Evolutionary conservation across 768 basidiomycete genomes (phyloP).

Genomic region (Panaeolus papilionaceus): DNA sequence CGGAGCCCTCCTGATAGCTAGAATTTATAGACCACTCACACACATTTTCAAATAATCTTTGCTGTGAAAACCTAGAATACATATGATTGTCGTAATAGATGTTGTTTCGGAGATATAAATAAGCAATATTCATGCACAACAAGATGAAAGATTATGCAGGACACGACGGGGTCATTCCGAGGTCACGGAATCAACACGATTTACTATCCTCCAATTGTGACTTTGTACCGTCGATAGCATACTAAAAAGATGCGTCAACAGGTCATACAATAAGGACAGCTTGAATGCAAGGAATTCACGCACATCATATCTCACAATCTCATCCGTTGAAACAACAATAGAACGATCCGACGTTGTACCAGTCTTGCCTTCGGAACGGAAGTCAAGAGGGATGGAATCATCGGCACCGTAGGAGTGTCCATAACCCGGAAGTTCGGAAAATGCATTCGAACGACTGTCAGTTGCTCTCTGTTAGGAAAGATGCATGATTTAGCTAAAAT

Average conservation of each 20-base stretch:
- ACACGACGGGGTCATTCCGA: neutral
- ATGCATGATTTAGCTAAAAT: neutral
- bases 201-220: neutral
- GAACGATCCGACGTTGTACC: neutral
- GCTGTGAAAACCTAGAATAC: neutral
- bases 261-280: too few species aligned
- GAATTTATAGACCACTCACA: neutral
- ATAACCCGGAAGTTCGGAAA: neutral
- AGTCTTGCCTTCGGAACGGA: constrained; percentile 1
- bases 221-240: neutral
- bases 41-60: neutral
- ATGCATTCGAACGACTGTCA: constrained; percentile 7
- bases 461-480: neutral
- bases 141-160: neutral
- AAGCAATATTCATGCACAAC: neutral
- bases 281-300: neutral
- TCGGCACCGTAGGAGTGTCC: neutral
- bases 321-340: neutral
- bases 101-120: neutral
- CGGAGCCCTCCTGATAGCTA: neutral
- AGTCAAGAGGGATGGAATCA: constrained; percentile 1
- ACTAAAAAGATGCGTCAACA: neutral
- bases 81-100: neutral
- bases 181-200: neutral
- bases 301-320: constrained; percentile 10